phyloP scores from a whole-genome alignment of 371 early-diverging fungal genomes.

The Neoconidiobolus thromboides region DNA sequence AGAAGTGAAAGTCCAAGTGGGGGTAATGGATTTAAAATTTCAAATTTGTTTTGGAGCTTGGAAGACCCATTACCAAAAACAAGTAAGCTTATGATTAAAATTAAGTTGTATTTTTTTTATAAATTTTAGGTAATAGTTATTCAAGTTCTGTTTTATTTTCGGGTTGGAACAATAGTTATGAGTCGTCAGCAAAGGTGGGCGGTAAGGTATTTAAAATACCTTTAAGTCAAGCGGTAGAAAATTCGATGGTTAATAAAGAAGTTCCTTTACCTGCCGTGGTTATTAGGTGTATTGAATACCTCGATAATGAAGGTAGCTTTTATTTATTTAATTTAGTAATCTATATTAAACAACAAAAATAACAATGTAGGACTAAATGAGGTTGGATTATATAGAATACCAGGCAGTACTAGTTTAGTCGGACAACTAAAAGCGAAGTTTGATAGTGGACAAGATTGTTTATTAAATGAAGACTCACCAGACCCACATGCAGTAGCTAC shows the following conservation, averaged over 20 bases:
- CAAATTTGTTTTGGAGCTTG: no score
- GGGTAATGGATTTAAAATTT: no score
- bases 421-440: background rate
- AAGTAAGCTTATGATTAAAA: no score
- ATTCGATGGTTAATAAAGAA: background rate
- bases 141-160: no score
- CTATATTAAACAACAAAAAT: no score
- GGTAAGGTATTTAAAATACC: background rate
- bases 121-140: no score
- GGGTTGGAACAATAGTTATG: no score
- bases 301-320: slow-evolving; percentile 4
- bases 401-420: background rate
- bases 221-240: background rate
- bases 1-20: no score
- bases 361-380: slow-evolving; percentile 4
- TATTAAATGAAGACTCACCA: background rate
- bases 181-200: no score
- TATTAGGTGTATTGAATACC: slow-evolving; percentile 2
- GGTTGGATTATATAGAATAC: slow-evolving; percentile 4
- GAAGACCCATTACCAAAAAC: no score
- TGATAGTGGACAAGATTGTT: background rate
- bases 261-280: slow-evolving; percentile 2
- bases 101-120: no score
- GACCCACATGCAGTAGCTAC: slow-evolving; percentile 5
- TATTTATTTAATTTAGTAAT: background rate